phyloP scores from a whole-genome alignment of 306 rosid genomes.

The Begonia peltatifolia region DNA sequence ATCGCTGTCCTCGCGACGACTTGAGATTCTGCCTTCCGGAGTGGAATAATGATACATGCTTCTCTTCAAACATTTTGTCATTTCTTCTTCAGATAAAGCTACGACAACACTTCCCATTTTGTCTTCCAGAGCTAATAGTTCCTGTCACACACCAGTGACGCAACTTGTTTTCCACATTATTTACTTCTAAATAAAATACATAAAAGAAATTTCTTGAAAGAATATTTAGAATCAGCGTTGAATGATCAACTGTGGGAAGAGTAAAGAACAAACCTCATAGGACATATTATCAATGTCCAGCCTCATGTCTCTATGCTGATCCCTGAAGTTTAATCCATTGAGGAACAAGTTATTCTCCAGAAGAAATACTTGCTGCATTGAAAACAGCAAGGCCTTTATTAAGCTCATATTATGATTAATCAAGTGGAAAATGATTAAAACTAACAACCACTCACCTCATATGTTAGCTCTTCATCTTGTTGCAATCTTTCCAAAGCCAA shows the following conservation, averaged over 20 bases:
- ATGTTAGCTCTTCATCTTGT: conserved; percentile 9
- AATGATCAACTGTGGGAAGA: not conserved
- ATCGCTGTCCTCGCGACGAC: conserved; percentile 26
- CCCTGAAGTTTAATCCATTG: conserved; percentile 59
- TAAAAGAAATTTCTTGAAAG: not conserved
- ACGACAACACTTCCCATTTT: conserved; percentile 96
- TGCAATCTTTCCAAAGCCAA: conserved; percentile 12
- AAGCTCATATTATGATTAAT: not conserved
- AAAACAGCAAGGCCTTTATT: no score
- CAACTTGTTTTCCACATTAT: not conserved
- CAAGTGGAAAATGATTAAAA: not conserved
- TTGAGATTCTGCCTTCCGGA: conserved; percentile 20
- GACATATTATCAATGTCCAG: conserved; percentile 97
- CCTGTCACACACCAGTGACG: conserved; percentile 27
- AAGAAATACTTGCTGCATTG: conserved; percentile 64
- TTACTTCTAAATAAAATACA: not conserved
- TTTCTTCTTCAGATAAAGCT: conserved; percentile 69
- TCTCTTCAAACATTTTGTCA: conserved; percentile 52
- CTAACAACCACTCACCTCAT: not conserved
- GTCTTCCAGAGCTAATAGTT: conserved; percentile 88
- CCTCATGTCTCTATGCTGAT: conserved; percentile 95
- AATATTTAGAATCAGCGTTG: not conserved
- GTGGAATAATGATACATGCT: conserved; percentile 34
- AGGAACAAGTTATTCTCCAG: conserved; percentile 78
- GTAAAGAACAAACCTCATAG: conserved; percentile 62